Percentiles rank a stretch among this genome's conserved stretches.
These are phyloP conservation scores for Emydomyces testavorans DNA, from an alignment of 2,329 filamentous ascomycete species.

Conservation along the genomic window DNA sequence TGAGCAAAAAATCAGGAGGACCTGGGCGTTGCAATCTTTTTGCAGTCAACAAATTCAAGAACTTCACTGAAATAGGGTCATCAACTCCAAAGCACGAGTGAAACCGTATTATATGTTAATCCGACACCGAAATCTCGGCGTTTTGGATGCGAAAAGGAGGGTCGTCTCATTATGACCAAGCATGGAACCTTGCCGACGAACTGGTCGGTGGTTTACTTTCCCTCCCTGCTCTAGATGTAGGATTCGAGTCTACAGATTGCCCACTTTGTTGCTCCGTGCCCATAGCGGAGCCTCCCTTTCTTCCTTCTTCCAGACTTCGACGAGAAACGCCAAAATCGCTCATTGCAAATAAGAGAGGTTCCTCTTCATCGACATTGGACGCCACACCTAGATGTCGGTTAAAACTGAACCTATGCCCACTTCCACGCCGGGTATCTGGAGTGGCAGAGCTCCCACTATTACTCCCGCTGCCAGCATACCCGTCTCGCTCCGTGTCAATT, in stretches of 20 bases:
- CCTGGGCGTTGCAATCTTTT: too few species aligned
- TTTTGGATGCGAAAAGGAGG: too few species aligned
- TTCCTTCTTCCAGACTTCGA: slow-evolving; percentile 32
- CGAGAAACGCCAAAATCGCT: slow-evolving; percentile 36
- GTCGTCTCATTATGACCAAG: background rate
- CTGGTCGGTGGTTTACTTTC: background rate
- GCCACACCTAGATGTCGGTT: slow-evolving; percentile 23
- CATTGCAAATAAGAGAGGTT: slow-evolving; percentile 38
- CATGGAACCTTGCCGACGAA: background rate
- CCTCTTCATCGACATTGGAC: slow-evolving; percentile 32
- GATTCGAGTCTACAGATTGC: background rate
- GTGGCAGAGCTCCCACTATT: slow-evolving; percentile 28
- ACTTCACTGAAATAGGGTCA: too few species aligned
- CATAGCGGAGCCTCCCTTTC: background rate
- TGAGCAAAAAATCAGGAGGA: too few species aligned
- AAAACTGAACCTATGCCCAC: slow-evolving; percentile 25
- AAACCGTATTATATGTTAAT: too few species aligned
- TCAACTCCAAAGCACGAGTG: too few species aligned
- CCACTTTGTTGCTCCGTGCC: background rate
- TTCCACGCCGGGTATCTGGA: slow-evolving; percentile 27
- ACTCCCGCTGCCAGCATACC: slow-evolving; percentile 30
- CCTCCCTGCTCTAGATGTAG: background rate
- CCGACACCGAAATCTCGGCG: too few species aligned
- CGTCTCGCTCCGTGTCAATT: slow-evolving; percentile 29
- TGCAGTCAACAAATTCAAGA: too few species aligned